phyloP scores from a whole-genome alignment of 371 early-diverging fungal genomes.

The Cokeromyces recurvatus region DNA sequence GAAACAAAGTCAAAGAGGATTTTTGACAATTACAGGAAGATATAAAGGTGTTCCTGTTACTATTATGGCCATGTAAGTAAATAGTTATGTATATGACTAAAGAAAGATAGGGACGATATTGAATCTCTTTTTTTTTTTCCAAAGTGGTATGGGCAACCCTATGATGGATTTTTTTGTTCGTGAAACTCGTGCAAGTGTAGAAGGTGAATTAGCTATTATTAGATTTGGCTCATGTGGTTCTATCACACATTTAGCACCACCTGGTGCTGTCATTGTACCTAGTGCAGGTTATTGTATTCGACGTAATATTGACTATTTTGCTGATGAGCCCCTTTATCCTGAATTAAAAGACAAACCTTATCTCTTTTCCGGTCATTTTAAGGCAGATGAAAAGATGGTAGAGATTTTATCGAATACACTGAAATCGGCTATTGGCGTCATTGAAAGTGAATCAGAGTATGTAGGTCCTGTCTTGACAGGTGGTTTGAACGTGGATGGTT shows the following conservation, averaged over 20 bases:
- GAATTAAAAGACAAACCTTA: slow-evolving; percentile 53
- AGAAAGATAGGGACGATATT: not conserved
- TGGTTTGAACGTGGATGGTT: slow-evolving; percentile 83
- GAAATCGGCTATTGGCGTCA: slow-evolving; percentile 20
- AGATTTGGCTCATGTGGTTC: slow-evolving; percentile 93
- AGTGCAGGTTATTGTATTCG: slow-evolving; percentile 65
- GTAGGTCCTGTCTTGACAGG: slow-evolving; percentile 56
- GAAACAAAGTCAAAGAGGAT: slow-evolving; percentile 75
- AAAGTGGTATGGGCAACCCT: slow-evolving; percentile 69
- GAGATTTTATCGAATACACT: slow-evolving; percentile 34
- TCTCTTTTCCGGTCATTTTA: slow-evolving; percentile 55
- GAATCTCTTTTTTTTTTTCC: not conserved
- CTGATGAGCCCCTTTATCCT: slow-evolving; percentile 1
- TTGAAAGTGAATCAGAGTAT: slow-evolving; percentile 15
- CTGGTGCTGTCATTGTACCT: slow-evolving; percentile 79
- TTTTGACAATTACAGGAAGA: slow-evolving; percentile 88
- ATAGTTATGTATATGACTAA: no score
- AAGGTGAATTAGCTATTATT: slow-evolving; percentile 80
- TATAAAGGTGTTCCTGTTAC: slow-evolving; percentile 77
- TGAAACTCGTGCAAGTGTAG: slow-evolving; percentile 81
- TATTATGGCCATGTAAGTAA: slow-evolving; percentile 78
- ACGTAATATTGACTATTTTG: slow-evolving; percentile 8
- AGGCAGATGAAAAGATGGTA: slow-evolving; percentile 62
- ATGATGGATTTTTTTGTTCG: slow-evolving; percentile 96
- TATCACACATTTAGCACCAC: slow-evolving; percentile 49